Evolutionary conservation across 805 yeast species (phyloP).

Genomic region (Cephaloascus fragrans): DNA sequence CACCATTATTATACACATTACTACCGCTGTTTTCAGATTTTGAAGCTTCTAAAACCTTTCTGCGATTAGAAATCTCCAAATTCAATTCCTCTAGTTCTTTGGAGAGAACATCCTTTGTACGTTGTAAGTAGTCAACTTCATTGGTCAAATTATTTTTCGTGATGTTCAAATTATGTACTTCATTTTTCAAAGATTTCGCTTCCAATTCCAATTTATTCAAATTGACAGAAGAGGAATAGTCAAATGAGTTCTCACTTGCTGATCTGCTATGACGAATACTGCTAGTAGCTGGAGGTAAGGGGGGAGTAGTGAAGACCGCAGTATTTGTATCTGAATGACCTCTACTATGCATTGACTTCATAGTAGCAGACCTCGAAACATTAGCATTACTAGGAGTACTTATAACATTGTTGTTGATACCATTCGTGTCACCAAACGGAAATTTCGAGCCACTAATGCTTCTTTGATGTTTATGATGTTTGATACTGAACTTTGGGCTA

Average conservation of each 20-base stretch:
- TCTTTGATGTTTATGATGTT: constrained; percentile 14
- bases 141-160: background rate
- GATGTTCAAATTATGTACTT: constrained; percentile 21
- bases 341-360: constrained; percentile 1
- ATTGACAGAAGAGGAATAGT: constrained; percentile 13
- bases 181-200: constrained; percentile 24
- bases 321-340: constrained; percentile 31
- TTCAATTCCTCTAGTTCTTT: background rate
- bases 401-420: constrained; percentile 4
- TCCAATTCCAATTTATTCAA: constrained; percentile 26
- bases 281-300: constrained; percentile 22
- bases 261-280: constrained; percentile 37
- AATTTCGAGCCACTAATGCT: constrained; percentile 9
- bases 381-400: background rate
- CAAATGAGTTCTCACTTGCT: constrained; percentile 29
- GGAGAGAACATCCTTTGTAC: background rate
- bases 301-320: constrained; percentile 33
- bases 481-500: background rate
- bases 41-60: background rate
- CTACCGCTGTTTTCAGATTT: too few relatives aligned
- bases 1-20: background rate
- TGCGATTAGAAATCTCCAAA: background rate
- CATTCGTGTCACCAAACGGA: background rate
- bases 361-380: background rate
- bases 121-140: background rate